phyloP scores from a whole-genome alignment of 2,329 filamentous ascomycete genomes.

The Thielaviopsis euricoi region DNA sequence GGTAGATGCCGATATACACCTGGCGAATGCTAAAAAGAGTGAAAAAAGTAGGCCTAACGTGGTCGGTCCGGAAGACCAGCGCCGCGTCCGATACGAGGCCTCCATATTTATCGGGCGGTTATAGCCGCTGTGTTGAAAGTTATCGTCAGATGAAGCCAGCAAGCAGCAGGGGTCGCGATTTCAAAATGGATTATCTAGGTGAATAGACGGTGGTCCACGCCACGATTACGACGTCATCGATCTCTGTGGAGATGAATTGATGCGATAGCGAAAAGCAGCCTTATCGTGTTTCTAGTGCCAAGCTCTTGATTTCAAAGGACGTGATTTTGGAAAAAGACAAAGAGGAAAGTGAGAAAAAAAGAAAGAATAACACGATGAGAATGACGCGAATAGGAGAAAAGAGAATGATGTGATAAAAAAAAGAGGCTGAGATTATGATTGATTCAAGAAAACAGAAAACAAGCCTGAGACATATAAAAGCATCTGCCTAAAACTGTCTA shows the following conservation, averaged over 20 bases:
- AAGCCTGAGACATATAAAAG: too few species aligned
- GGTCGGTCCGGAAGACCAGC: conserved; percentile 43
- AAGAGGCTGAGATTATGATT: background rate
- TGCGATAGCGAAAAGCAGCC: background rate
- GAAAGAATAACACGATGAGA: background rate
- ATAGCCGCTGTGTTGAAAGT: too few species aligned
- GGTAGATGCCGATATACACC: conserved; percentile 20
- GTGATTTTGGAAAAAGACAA: background rate
- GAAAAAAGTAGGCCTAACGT: conserved; percentile 48
- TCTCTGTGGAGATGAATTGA: background rate
- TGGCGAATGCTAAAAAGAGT: conserved; percentile 43
- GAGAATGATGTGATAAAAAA: background rate
- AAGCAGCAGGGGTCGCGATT: background rate
- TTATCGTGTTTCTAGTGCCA: background rate
- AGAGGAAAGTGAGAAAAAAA: background rate
- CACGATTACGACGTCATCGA: conserved; percentile 4
- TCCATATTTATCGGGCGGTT: background rate
- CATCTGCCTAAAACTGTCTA: too few species aligned
- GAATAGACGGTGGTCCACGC: background rate
- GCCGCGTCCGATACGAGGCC: conserved; percentile 15
- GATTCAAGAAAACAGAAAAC: background rate
- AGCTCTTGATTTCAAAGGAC: background rate
- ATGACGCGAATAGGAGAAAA: background rate
- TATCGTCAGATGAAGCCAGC: too few species aligned
- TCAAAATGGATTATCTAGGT: background rate